A percentile compares a stretch with the other conserved stretches of the same genome.
Conservation (phyloP, 305 asterid genomes). For the Petunia hybrid region DNA sequence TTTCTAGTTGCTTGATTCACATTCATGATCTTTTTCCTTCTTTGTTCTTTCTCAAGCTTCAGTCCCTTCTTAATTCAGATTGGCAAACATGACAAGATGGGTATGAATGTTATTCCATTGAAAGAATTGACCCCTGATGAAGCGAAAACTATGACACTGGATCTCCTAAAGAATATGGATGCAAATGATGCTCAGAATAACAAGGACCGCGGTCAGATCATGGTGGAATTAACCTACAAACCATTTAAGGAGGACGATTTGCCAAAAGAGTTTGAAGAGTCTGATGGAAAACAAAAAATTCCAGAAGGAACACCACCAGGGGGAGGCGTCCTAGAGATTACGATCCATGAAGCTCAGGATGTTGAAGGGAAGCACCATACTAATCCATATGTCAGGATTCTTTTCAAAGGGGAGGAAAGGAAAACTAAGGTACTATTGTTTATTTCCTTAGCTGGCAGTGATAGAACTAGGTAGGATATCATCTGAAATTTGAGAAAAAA, state of each 20-base stretch:
- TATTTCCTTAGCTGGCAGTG: neutral
- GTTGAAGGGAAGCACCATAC: conserved; percentile 99
- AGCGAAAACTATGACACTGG: conserved; percentile 64
- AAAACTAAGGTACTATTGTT: conserved; percentile 82
- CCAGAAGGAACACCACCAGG: conserved; percentile 91
- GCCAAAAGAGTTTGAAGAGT: conserved; percentile 55
- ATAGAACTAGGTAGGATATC: neutral
- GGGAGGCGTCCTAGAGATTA: conserved; percentile 84
- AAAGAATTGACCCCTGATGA: conserved; percentile 90
- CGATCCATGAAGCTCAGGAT: conserved; percentile 93
- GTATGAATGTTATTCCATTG: conserved; percentile 80
- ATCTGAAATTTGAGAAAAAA: neutral
- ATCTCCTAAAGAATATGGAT: conserved; percentile 86
- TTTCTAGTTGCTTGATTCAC: neutral
- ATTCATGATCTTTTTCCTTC: neutral
- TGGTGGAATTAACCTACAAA: conserved; percentile 85
- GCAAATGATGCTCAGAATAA: conserved; percentile 73
- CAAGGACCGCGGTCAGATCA: conserved; percentile 89
- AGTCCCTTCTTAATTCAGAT: conserved; percentile 50
- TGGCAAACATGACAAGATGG: conserved; percentile 97
- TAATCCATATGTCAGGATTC: conserved; percentile 83
- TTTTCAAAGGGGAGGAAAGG: conserved; percentile 85
- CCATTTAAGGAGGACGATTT: conserved; percentile 86
- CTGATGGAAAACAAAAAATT: conserved; percentile 64
- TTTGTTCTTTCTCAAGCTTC: conserved; percentile 21